These are phyloP conservation scores for Penicillium paradoxum DNA, from an alignment of 495 filamentous ascomycete genomes.

Conservation along the genomic window DNA sequence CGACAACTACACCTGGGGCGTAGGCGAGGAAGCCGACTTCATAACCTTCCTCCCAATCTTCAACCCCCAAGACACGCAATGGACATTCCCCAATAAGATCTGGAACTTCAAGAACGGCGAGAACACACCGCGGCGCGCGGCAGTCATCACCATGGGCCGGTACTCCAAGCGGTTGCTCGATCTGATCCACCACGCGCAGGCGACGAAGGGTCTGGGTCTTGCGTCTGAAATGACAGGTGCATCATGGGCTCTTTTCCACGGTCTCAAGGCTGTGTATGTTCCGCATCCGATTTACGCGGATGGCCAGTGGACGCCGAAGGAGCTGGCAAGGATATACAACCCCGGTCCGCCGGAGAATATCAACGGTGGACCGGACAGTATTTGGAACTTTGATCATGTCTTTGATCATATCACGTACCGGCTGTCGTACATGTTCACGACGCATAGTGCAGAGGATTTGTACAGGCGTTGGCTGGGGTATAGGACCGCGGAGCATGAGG, in stretches of 20 bases:
- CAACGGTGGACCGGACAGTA: conserved; percentile 20
- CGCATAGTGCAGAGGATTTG: conserved; percentile 22
- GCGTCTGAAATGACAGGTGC: conserved; percentile 66
- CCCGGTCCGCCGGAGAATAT: conserved; percentile 20
- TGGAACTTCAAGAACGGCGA: conserved; percentile 27
- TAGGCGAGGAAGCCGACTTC: conserved; percentile 70
- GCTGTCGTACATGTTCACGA: conserved; percentile 29
- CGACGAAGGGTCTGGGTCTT: conserved; percentile 48
- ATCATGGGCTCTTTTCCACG: conserved; percentile 62
- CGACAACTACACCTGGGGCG: conserved; percentile 67
- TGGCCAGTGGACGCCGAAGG: conserved; percentile 19
- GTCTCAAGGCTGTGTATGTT: conserved; percentile 50
- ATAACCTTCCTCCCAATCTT: conserved; percentile 69
- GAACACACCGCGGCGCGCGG: conserved; percentile 58
- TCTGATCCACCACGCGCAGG: conserved; percentile 23
- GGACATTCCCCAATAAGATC: conserved; percentile 52
- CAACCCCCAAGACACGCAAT: conserved; percentile 58
- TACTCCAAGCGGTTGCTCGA: conserved; percentile 51
- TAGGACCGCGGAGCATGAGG: conserved; percentile 18
- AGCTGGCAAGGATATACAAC: conserved; percentile 23
- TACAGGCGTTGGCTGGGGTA: conserved; percentile 25
- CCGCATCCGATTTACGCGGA: conserved; percentile 66
- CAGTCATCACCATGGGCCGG: conserved; percentile 62
- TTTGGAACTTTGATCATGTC: conserved; percentile 21
- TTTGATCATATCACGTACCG: conserved; percentile 27